Base-by-base conservation (phyloP, 352 stramenopile genomes). In the Globisporangium okanoganense region DNA sequence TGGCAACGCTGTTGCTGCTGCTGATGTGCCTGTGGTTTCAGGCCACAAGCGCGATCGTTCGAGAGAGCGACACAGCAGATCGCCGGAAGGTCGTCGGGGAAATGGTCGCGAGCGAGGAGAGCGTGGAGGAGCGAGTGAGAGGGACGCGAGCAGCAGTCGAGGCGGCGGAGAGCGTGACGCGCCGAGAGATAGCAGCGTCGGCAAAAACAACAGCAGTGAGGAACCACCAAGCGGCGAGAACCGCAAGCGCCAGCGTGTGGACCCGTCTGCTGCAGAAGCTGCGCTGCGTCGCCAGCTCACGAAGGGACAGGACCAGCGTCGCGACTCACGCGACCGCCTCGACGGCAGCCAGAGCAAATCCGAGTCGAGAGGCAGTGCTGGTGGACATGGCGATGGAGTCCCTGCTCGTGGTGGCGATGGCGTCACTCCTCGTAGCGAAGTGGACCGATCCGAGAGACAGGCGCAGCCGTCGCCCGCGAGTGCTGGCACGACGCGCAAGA, bases 251-350 rank as follows among this genome's bases (percentile, higher is more conserved):
- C 78, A 74, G 43, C 78, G 84, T 24, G 54, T 75, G 31, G 85
- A 95, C 25, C 54, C 65, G n/a, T 79, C 76, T 14, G 33, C 29
- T 38, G 43, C 43, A 2, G 85, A 94, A 57, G 81, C 82, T 35
- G 72, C 73, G 31, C 61, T 92, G 47, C 82, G 82, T 41, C 82
- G 82, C 40, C 79, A 89, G 25, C 69, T 94, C 27, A 89, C 78
- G 60, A 90, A 88, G 60, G 71, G 55, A 8, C 66, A 85, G 49
- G 78, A 80, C 2, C 49, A 75, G 27, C 51, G 41, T 14, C 45
- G 54, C 13, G 52, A 48, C 16, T 22, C 8, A 33, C 54, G 64
- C 13, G 35, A 66, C 16, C 33, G 35, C 18, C 48, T 7, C 12
- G 27, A 47, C 20, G 36, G 45, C 36, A 62, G 25, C 33, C 36